phyloP scores from a whole-genome alignment of 176 grass and related monocot genomes.

The Oryza australiensis region DNA sequence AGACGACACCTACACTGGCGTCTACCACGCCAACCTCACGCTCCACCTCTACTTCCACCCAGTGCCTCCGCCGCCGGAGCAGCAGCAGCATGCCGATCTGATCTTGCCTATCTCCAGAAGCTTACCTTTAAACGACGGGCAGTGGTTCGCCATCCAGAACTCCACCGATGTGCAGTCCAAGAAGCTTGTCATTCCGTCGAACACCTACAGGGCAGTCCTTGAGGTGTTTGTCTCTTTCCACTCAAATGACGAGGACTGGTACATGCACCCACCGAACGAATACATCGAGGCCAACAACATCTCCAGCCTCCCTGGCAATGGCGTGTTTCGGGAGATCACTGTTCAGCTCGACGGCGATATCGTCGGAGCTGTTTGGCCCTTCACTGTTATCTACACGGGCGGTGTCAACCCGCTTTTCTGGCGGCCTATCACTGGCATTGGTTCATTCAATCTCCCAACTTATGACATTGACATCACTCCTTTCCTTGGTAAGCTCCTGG shows the following conservation, averaged over 20 bases:
- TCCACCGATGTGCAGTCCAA: conserved; percentile 42
- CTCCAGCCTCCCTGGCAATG: conserved; percentile 37
- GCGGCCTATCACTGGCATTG: conserved; percentile 55
- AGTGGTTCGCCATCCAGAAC: conserved; percentile 58
- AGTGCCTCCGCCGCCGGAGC: neutral
- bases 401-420: conserved; percentile 65
- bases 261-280: conserved; percentile 51
- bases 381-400: conserved; percentile 60
- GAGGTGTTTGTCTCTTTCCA: conserved; percentile 73
- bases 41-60: conserved; percentile 56
- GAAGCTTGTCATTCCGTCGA: conserved; percentile 50
- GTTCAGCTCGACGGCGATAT: conserved; percentile 42
- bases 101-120: conserved; percentile 64
- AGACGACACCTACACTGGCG: conserved; percentile 54
- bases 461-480: conserved; percentile 70
- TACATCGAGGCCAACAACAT: conserved; percentile 48
- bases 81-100: conserved; percentile 36
- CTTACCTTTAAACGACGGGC: conserved; percentile 46
- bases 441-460: conserved; percentile 53
- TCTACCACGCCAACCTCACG: conserved; percentile 70
- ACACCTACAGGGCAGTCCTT: conserved; percentile 66
- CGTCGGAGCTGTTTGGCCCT: conserved; percentile 63
- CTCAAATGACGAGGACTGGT: conserved; percentile 59
- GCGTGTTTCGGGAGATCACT: conserved; percentile 53
- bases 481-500: conserved; percentile 57